Evolutionary conservation across 306 rosid species (phyloP), one percentile per base, ranked within the genome.

Genomic region (Arachis stenosperma): DNA sequence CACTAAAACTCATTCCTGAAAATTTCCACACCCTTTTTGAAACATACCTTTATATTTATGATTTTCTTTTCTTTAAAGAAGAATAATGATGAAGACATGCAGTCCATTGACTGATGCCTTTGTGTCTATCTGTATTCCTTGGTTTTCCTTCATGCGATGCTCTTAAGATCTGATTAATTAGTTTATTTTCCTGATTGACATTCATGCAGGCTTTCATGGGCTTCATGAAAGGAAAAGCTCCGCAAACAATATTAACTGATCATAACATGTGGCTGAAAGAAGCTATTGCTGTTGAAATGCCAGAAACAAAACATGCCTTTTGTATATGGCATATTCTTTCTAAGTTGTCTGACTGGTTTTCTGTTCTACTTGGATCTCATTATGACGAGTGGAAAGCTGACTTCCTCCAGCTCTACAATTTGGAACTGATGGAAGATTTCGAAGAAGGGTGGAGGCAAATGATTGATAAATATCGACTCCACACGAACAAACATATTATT

Each of bases 191-290:
- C 70, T 79, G 22, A 11, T 55, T 67, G 68, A 9, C 48, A 37
- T 53, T 71, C 66, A 9, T 41, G 40, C 88, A 89, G 98, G 79
- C 92, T 73, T 92, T 88, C 83, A 85, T 86, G 85, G 73, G 81
- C 79, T 92, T 89, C 88, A 82, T 88, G 90, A 87, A 86, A 77
- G 96, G 92, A 74, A 92, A 86, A 85, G 86, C 98, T 75, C 93
- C 98, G 8, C 92, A 85, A 73, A 84, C 91, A 40, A 75, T 88
- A 74, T 77, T 86, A 79, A 92, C 93, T 9, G 98, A 92, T 81
- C 96, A 92, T 66, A 92, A 88, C 83, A 83, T 81, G 70, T 92
- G 98, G 98, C 93, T 89, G 77, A 92, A 92, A 83, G 98, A 88
- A 72, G 92, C 96, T 69, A 82, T 92, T 73, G 84, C 89, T 66